phyloP scores from a whole-genome alignment of 495 filamentous ascomycete genomes.

The Lineolata rhizophorae region DNA sequence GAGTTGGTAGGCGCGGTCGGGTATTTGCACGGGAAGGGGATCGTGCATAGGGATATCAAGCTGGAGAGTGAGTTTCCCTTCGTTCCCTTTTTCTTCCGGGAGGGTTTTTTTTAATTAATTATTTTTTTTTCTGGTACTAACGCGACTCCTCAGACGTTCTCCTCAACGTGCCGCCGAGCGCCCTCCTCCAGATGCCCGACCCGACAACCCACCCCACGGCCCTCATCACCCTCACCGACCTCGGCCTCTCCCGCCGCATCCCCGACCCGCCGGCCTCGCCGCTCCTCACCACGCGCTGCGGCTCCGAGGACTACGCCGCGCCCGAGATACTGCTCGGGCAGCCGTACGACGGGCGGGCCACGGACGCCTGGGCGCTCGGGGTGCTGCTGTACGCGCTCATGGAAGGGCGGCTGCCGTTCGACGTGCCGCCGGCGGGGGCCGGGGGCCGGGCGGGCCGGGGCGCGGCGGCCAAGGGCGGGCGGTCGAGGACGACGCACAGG shows the following conservation, averaged over 20 bases:
- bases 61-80: conserved; percentile 57
- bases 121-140: no score
- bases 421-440: conserved; percentile 49
- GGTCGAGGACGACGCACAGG: conserved; percentile 54
- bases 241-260: conserved; percentile 74
- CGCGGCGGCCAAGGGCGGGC: conserved; percentile 32
- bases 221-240: conserved; percentile 71
- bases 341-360: conserved; percentile 78
- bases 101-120: no score
- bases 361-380: conserved; percentile 88
- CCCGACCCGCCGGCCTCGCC: conserved; percentile 45
- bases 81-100: not conserved
- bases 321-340: conserved; percentile 92
- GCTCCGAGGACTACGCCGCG: conserved; percentile 90
- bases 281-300: conserved; percentile 71
- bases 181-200: conserved; percentile 27
- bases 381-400: conserved; percentile 85
- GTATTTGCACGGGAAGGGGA: conserved; percentile 65
- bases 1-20: conserved; percentile 68
- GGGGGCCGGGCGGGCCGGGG: conserved; percentile 39
- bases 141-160: conserved; percentile 65
- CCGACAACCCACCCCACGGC: conserved; percentile 57
- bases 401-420: conserved; percentile 80
- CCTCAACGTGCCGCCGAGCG: conserved; percentile 47
- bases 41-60: conserved; percentile 95